phyloP scores from a whole-genome alignment of 2,329 filamentous ascomycete species.

The Blastomyces emzantsi region DNA sequence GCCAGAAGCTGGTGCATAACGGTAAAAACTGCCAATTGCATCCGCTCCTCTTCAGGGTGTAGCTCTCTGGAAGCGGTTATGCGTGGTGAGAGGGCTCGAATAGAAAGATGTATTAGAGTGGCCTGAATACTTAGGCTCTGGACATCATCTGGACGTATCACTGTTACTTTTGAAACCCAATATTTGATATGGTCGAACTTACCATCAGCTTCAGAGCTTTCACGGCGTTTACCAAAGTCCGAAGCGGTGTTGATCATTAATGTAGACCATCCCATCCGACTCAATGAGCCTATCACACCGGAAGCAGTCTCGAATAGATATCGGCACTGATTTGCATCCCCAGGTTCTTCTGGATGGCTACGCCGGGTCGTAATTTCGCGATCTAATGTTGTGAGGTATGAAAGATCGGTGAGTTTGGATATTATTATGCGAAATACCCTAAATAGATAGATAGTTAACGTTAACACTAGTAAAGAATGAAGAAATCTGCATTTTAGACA shows the following conservation, averaged over 20 bases:
- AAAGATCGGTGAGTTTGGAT: constrained; percentile 28
- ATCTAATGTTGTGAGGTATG: constrained; percentile 19
- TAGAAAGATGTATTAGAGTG: constrained; percentile 13
- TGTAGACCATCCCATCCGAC: constrained; percentile 59
- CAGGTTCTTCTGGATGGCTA: constrained; percentile 39
- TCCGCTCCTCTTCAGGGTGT: constrained; percentile 49
- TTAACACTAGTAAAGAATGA: neutral
- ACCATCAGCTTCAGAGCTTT: constrained; percentile 49
- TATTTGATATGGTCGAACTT: constrained; percentile 6
- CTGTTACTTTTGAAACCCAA: neutral
- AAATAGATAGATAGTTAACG: constrained; percentile 9
- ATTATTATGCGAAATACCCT: constrained; percentile 33
- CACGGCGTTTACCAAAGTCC: constrained; percentile 37
- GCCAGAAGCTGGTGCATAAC: constrained; percentile 48
- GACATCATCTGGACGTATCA: constrained; percentile 16
- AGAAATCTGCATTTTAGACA: constrained; percentile 26
- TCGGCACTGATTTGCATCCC: constrained; percentile 65
- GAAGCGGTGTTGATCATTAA: constrained; percentile 55
- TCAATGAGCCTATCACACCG: constrained; percentile 61
- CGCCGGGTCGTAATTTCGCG: constrained; percentile 25
- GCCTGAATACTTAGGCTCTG: constrained; percentile 22
- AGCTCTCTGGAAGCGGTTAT: constrained; percentile 3
- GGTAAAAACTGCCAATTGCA: constrained; percentile 62
- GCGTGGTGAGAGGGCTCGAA: constrained; percentile 10
- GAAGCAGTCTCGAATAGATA: constrained; percentile 70